Evolutionary conservation across 1,284 basidiomycete species (phyloP).

Genomic region (Tausonia pullulans): DNA sequence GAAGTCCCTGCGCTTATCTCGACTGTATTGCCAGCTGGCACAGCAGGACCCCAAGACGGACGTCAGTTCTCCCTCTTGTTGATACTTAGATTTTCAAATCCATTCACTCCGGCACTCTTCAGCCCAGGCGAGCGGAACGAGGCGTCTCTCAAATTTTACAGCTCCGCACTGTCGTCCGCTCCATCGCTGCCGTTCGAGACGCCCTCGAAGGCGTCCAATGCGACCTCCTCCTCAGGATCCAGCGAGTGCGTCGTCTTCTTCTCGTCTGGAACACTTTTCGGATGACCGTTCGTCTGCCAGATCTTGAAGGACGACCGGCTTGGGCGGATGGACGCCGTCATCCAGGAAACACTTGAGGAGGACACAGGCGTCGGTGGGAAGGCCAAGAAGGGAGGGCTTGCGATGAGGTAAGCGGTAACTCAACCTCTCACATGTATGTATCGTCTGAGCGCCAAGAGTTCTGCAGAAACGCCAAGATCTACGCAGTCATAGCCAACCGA

Average conservation of each 20-base stretch:
- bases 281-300: conserved; percentile 31
- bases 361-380: conserved; percentile 40
- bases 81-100: not conserved
- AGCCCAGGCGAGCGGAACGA: conserved; percentile 51
- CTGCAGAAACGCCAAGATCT: conserved; percentile 53
- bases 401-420: conserved; percentile 41
- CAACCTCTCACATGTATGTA: not conserved
- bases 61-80: not conserved
- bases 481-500: conserved; percentile 69
- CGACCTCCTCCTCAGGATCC: conserved; percentile 51
- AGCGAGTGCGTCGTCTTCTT: not conserved
- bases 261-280: not conserved
- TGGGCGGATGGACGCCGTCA: conserved; percentile 46
- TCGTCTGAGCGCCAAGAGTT: conserved; percentile 8
- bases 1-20: not conserved
- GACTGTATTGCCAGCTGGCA: conserved; percentile 42
- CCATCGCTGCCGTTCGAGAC: conserved; percentile 49
- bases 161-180: conserved; percentile 56
- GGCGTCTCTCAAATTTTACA: conserved; percentile 65
- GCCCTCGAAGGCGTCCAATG: conserved; percentile 50
- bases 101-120: not conserved
- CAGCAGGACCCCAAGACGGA: conserved; percentile 32
- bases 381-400: conserved; percentile 19
- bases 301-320: conserved; percentile 62
- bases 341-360: conserved; percentile 59